Conservation (phyloP, 441 rosid genomes). For the Erysimum pusillum region DNA sequence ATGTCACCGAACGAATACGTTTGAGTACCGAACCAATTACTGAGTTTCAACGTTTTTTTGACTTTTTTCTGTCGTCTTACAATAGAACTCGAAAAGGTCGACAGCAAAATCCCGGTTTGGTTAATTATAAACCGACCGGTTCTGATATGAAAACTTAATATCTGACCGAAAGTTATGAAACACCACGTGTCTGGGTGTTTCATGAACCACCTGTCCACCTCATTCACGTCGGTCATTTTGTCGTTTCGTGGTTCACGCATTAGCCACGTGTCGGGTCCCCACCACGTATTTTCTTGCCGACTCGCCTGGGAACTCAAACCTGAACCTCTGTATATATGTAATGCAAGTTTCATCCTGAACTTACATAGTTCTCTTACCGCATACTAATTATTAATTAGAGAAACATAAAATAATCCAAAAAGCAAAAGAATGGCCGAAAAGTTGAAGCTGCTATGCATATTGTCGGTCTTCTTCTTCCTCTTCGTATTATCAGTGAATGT, state of each 20-base stretch:
- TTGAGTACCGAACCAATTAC: too few species aligned
- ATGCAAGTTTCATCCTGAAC: background rate
- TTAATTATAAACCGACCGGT: slow-evolving; percentile 19
- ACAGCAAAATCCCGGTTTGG: background rate
- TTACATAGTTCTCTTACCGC: background rate
- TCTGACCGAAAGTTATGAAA: background rate
- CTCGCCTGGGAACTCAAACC: slow-evolving; percentile 9
- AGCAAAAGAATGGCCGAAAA: slow-evolving; percentile 18
- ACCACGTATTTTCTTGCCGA: slow-evolving; percentile 42
- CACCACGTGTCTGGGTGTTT: slow-evolving; percentile 35
- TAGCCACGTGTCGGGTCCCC: slow-evolving; percentile 39
- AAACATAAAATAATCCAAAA: background rate
- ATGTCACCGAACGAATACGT: too few species aligned
- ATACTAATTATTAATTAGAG: background rate
- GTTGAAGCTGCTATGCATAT: slow-evolving; percentile 26
- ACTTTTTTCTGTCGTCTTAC: background rate
- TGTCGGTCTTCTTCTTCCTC: slow-evolving; percentile 17
- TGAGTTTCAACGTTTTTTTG: too few species aligned
- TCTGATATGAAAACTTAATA: background rate
- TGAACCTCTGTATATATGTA: background rate
- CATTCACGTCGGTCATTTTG: slow-evolving; percentile 30
- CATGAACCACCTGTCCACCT: slow-evolving; percentile 31
- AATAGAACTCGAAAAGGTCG: background rate
- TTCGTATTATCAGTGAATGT: slow-evolving; percentile 24
- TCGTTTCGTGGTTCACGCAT: slow-evolving; percentile 27